Conservation (phyloP, 2,329 filamentous ascomycete genomes). For the Microdochium nivale region DNA sequence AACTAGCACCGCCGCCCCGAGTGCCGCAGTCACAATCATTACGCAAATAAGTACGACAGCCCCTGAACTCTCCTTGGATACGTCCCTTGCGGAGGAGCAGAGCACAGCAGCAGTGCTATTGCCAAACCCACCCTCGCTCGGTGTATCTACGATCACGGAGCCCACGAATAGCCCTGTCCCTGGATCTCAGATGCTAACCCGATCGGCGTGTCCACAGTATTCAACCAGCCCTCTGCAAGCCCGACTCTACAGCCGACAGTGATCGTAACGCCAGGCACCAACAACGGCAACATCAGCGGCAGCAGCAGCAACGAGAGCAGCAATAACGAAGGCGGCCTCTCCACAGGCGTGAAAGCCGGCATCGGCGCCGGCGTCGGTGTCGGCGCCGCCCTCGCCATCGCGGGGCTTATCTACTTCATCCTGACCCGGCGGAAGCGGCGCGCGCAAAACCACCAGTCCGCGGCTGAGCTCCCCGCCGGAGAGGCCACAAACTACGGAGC, state of each 20-base stretch:
- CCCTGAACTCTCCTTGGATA: too few species aligned
- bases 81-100: too few species aligned
- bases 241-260: not conserved
- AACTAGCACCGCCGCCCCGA: not conserved
- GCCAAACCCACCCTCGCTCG: too few species aligned
- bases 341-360: constrained; percentile 1
- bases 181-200: too few species aligned
- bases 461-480: not conserved
- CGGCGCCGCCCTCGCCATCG: not conserved
- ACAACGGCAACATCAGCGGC: too few species aligned
- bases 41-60: too few species aligned
- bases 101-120: too few species aligned
- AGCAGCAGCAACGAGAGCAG: too few species aligned
- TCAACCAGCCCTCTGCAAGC: too few species aligned
- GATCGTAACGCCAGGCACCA: not conserved
- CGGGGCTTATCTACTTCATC: not conserved
- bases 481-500: not conserved
- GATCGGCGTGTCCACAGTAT: too few species aligned
- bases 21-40: not conserved
- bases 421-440: not conserved
- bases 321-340: not conserved
- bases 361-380: constrained; percentile 2
- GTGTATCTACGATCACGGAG: too few species aligned
- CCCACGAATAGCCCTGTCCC: too few species aligned
- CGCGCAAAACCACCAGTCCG: not conserved